Base-by-base conservation (phyloP, 495 filamentous ascomycete species). In the Endocarpon pusillum region DNA sequence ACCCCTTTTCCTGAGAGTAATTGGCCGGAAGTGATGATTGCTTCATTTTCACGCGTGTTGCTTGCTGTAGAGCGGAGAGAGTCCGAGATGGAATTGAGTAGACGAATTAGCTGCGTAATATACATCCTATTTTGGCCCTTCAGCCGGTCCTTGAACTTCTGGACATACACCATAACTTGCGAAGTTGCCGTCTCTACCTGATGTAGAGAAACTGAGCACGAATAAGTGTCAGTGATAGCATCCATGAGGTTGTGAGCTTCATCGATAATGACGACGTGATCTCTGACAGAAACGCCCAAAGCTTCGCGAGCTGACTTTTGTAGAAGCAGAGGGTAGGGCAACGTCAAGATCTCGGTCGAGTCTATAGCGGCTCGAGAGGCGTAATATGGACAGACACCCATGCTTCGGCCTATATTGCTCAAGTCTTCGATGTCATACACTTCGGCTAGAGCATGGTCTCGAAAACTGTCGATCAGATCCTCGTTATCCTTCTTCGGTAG, bases 241-340 rank as follows among this genome's bases (percentile, higher is more conserved):
- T 94, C 85, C 74, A 94, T 94, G 20, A 97, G 67, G 49, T 97
- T 97, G 48, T 97, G 89, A 1, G 91, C 89, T 58, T 97, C 89
- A 45, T 97, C 89, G 41, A 97, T 81, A 27, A 97, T 78, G 16
- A 97, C 69, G 1, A 96, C 64, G 50, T 94, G 86, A 4, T 71
- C 77, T 43, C 86, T 84, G 7, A 97, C 54, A 19, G 80, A 89
- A 15, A 97, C 66, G 21, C 74, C 73, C 3, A 97, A 66, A 3
- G 89, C 83, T 37, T 96, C 85, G 27, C 89, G 65, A 3, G 89
- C 87, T 19, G 80, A 85, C 45, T 76, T 78, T 44, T 96, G 89
- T 19, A 97, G 61, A 1, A 97, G 63, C 16, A 96, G 53, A 11
- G 84, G 89, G 53, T 97, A 97, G 15, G 89, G 89, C 26, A 97